A percentile compares a stretch with the other conserved stretches of the same genome.
Evolutionary conservation across 2,329 filamentous ascomycete species (phyloP).

Genomic region (Pseudogymnoascus sp.): DNA sequence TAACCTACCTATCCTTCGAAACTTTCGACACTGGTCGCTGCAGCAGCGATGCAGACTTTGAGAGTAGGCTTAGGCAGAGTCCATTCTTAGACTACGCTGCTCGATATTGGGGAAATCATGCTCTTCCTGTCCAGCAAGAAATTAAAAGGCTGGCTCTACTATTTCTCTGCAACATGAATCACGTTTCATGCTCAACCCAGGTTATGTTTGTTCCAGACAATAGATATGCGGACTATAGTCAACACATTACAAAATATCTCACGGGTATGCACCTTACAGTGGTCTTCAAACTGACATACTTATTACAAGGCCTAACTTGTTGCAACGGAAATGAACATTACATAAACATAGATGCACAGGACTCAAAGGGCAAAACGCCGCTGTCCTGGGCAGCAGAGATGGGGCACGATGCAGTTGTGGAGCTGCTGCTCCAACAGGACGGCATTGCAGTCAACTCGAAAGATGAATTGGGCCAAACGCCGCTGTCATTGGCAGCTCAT

Average conservation of each 20-base stretch:
- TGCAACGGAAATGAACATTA: neutral
- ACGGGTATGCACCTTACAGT: conserved; percentile 17
- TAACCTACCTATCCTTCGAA: neutral
- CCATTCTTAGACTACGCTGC: neutral
- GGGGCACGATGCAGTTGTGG: neutral
- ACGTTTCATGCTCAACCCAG: neutral
- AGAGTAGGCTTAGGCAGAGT: neutral
- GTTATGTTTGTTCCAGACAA: neutral
- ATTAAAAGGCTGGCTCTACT: neutral
- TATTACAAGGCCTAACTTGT: conserved; percentile 3
- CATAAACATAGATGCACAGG: neutral
- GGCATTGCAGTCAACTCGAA: neutral
- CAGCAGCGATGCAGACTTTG: neutral
- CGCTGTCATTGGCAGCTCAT: neutral
- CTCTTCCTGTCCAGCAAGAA: neutral
- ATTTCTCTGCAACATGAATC: neutral
- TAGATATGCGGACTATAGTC: neutral
- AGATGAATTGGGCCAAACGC: neutral
- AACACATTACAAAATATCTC: neutral
- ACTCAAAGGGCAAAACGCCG: neutral
- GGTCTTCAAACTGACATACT: conserved; percentile 12
- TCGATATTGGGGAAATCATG: neutral
- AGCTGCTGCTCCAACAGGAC: neutral
- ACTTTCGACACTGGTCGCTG: neutral
- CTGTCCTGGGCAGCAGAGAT: neutral